Evolutionary conservation across 2,329 filamentous ascomycete species (phyloP).

Genomic region (Hypoxylon sp.): DNA sequence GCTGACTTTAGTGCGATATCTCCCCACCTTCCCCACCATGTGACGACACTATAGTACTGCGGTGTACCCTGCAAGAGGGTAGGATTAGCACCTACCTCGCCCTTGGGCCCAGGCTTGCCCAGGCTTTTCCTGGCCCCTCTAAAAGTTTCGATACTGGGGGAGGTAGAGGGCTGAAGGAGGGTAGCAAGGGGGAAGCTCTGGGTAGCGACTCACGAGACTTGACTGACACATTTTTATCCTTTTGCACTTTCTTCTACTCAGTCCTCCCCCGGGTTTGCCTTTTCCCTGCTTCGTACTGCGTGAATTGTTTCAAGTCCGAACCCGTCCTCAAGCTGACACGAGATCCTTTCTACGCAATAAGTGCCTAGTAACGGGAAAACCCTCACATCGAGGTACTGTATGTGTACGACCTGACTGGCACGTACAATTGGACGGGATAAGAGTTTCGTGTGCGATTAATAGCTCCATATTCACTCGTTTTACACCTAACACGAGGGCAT

Average conservation of each 20-base stretch:
- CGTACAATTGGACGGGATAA: slow-evolving; percentile 35
- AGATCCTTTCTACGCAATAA: slow-evolving; percentile 21
- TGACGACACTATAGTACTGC: slow-evolving; percentile 41
- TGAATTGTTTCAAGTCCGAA: slow-evolving; percentile 31
- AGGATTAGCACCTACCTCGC: slow-evolving; percentile 37
- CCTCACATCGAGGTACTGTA: slow-evolving; percentile 15
- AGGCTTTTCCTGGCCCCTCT: slow-evolving; percentile 23
- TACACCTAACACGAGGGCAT: slow-evolving; percentile 24
- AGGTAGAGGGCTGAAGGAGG: slow-evolving; percentile 16
- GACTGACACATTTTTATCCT: slow-evolving; percentile 9
- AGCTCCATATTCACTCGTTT: slow-evolving; percentile 41
- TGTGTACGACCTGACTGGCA: slow-evolving; percentile 22
- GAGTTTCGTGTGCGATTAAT: slow-evolving; percentile 31
- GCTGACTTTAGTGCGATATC: slow-evolving; percentile 25
- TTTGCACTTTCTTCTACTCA: slow-evolving; percentile 20
- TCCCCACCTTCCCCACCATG: slow-evolving; percentile 38
- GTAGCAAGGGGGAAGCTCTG: slow-evolving; percentile 19
- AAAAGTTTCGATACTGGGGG: slow-evolving; percentile 21
- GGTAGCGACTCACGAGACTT: slow-evolving; percentile 28
- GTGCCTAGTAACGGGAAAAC: slow-evolving; percentile 15
- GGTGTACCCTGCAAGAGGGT: slow-evolving; percentile 40
- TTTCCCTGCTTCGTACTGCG: slow-evolving; percentile 24
- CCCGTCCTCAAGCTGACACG: slow-evolving; percentile 20
- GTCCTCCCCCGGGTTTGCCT: slow-evolving; percentile 17
- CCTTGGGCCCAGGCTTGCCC: slow-evolving; percentile 30